Percentiles rank a stretch among this genome's conserved stretches.
Evolutionary conservation across 2,329 filamentous ascomycete genomes (phyloP).

Genomic region (Pseudogymnoascus verrucosus): DNA sequence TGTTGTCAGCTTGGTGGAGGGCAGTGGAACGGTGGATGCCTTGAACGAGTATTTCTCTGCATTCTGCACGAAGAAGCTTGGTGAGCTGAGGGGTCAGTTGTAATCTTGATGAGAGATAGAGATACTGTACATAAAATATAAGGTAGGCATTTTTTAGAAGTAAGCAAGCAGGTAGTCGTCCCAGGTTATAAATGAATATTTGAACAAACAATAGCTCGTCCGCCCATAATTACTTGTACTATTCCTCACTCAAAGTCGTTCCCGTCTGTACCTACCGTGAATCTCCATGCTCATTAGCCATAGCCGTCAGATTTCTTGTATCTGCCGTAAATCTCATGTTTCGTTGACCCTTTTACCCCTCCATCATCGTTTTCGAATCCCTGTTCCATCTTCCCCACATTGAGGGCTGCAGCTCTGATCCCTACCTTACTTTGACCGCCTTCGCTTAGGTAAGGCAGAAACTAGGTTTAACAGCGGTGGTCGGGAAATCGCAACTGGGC

Average conservation of each 20-base stretch:
- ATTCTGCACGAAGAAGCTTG: constrained; percentile 57
- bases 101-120: constrained; percentile 19
- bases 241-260: not conserved
- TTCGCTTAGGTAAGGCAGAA: constrained; percentile 9
- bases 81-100: constrained; percentile 33
- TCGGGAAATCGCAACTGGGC: constrained; percentile 3
- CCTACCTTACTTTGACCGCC: constrained; percentile 5
- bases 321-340: not conserved
- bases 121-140: not conserved
- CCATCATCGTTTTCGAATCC: not conserved
- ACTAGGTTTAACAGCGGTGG: not conserved
- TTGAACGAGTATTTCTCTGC: constrained; percentile 74
- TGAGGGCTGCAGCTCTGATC: not conserved
- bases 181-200: not conserved
- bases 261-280: no score
- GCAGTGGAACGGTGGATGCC: constrained; percentile 69
- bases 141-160: not conserved
- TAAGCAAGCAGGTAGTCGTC: not conserved
- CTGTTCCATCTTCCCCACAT: constrained; percentile 1
- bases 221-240: not conserved
- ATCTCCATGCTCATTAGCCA: not conserved
- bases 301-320: not conserved
- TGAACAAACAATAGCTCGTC: not conserved
- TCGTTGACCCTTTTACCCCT: not conserved
- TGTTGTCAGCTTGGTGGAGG: constrained; percentile 65